These are phyloP conservation scores for Entrophospora sp. DNA, from an alignment of 192 early-diverging fungal genomes.

Conservation along the genomic window DNA sequence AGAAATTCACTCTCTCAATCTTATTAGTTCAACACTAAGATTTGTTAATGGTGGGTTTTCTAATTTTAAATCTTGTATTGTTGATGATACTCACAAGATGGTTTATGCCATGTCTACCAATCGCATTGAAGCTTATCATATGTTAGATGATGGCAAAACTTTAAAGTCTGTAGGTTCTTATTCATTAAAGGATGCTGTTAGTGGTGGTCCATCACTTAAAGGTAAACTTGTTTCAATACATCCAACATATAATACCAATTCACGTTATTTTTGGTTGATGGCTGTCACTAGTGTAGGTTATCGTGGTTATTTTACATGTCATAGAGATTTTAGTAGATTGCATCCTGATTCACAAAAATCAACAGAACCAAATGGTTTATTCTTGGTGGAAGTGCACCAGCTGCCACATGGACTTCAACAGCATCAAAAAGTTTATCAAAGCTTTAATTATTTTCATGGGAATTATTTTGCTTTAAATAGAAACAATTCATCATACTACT, in stretches of 20 bases:
- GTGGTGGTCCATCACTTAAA: neutral
- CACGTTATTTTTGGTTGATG: neutral
- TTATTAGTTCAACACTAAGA: neutral
- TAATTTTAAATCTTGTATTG: neutral
- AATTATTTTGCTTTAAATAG: slow-evolving; percentile 10
- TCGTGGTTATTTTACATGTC: slow-evolving; percentile 18
- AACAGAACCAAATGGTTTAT: slow-evolving; percentile 8
- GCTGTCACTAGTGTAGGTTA: slow-evolving; percentile 2
- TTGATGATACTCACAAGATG: slow-evolving; percentile 6
- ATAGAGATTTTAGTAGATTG: neutral
- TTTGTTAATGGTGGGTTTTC: neutral
- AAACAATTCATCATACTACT: neutral
- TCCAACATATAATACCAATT: slow-evolving; percentile 7
- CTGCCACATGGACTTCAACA: neutral
- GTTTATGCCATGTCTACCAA: neutral
- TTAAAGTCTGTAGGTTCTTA: neutral
- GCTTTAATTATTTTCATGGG: slow-evolving; percentile 4
- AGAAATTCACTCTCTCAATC: neutral
- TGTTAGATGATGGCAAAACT: neutral
- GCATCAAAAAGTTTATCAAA: neutral
- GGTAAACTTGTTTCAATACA: neutral
- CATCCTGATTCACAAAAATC: neutral
- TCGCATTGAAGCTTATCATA: slow-evolving; percentile 2
- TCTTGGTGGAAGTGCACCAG: neutral
- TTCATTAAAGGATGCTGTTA: neutral